A percentile compares a stretch with the other conserved stretches of the same genome.
These are phyloP conservation scores for Russula sp. DNA, from an alignment of 768 basidiomycete genomes.

Conservation along the genomic window DNA sequence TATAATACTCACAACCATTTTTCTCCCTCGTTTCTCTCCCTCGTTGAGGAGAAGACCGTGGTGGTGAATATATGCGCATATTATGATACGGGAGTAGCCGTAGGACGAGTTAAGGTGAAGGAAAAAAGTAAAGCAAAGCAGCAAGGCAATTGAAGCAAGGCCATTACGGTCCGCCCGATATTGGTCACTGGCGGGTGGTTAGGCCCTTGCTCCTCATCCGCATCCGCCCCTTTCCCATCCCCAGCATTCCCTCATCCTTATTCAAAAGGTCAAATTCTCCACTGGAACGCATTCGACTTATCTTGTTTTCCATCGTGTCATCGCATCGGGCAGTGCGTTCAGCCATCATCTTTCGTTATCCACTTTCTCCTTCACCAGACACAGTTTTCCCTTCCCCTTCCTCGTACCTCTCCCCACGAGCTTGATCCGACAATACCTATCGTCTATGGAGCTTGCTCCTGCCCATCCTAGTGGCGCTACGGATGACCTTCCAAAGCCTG, in stretches of 20 bases:
- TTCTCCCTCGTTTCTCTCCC: neutral
- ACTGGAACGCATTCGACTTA: neutral
- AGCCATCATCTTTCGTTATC: neutral
- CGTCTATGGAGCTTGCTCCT: slow-evolving; percentile 22
- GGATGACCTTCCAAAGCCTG: slow-evolving; percentile 16
- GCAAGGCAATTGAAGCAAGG: too few species aligned
- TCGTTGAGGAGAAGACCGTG: neutral
- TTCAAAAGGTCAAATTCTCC: neutral
- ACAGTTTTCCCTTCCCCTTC: neutral
- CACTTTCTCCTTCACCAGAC: neutral
- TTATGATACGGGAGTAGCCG: neutral
- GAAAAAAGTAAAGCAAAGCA: neutral
- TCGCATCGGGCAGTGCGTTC: neutral
- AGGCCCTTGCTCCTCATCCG: slow-evolving; percentile 33
- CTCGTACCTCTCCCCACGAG: neutral
- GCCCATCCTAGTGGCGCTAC: slow-evolving; percentile 1
- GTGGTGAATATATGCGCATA: neutral
- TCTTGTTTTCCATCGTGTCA: neutral
- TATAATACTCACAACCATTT: neutral
- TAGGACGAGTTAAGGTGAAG: neutral
- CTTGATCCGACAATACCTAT: neutral
- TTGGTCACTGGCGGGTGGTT: slow-evolving; percentile 11
- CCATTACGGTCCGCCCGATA: neutral
- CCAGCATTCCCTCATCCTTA: neutral
- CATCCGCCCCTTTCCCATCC: slow-evolving; percentile 23